phyloP scores from a whole-genome alignment of 345 rosid genomes.

The Laguncularia racemosa region DNA sequence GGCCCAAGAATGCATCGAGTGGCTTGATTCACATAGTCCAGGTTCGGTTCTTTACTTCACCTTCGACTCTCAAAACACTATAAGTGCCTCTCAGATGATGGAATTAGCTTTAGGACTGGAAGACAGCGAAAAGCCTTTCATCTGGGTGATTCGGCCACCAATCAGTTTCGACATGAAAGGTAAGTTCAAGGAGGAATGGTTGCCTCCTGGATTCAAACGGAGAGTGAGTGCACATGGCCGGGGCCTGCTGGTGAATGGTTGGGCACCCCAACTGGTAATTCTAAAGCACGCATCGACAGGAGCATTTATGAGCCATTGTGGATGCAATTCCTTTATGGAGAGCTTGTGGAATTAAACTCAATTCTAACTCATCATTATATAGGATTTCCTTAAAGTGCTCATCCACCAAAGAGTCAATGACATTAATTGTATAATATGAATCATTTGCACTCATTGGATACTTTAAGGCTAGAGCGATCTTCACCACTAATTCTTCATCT shows the following conservation, averaged over 20 bases:
- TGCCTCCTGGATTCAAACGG: slow-evolving; percentile 38
- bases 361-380: too few relatives aligned
- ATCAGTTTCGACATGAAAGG: slow-evolving; percentile 27
- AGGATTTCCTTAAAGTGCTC: too few relatives aligned
- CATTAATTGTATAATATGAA: too few relatives aligned
- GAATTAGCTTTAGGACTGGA: slow-evolving; percentile 39
- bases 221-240: slow-evolving; percentile 7
- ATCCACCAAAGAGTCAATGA: too few relatives aligned
- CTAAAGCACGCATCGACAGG: slow-evolving; percentile 34
- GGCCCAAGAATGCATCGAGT: slow-evolving; percentile 24
- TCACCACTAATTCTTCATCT: too few relatives aligned
- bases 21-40: slow-evolving; percentile 22
- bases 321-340: slow-evolving; percentile 52
- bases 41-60: slow-evolving; percentile 36
- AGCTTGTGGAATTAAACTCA: too few relatives aligned
- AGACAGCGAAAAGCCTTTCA: slow-evolving; percentile 27
- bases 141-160: slow-evolving; percentile 49
- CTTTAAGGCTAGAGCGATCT: too few relatives aligned
- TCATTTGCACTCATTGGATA: too few relatives aligned
- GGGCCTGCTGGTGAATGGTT: slow-evolving; percentile 34
- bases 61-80: slow-evolving; percentile 47
- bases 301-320: slow-evolving; percentile 45
- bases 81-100: slow-evolving; percentile 34
- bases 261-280: slow-evolving; percentile 53
- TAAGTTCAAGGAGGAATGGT: slow-evolving; percentile 35